Percentiles rank a stretch among this genome's conserved stretches.
Conservation (phyloP, 306 rosid species). For the Bauhinia variegata region DNA sequence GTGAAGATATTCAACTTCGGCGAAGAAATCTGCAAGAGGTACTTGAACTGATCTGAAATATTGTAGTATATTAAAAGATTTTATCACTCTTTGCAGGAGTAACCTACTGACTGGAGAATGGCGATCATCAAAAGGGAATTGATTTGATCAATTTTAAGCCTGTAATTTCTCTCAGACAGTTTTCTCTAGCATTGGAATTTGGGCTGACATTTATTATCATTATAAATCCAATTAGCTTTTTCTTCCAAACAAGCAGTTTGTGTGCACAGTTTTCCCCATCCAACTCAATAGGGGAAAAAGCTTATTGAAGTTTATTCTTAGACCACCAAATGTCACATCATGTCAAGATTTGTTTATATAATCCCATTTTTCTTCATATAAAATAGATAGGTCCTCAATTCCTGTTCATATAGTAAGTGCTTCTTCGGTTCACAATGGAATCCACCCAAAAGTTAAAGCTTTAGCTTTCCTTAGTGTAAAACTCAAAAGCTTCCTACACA, state of each 20-base stretch:
- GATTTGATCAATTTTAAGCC: neutral
- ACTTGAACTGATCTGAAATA: too few relatives aligned
- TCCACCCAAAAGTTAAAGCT: too few relatives aligned
- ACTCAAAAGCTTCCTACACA: too few relatives aligned
- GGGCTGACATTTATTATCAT: neutral
- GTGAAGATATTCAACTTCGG: constrained; percentile 84
- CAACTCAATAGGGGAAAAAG: constrained; percentile 1
- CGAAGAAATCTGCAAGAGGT: constrained; percentile 79
- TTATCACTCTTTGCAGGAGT: neutral
- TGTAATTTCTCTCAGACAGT: constrained; percentile 8
- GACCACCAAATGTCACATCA: neutral
- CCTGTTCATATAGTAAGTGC: neutral
- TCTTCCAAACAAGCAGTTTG: neutral
- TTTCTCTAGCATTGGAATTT: neutral
- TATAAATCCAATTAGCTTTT: constrained; percentile 13
- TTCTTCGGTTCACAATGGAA: too few relatives aligned
- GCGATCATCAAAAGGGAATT: neutral
- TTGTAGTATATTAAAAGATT: too few relatives aligned
- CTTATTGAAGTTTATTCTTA: constrained; percentile 21
- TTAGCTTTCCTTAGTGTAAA: too few relatives aligned
- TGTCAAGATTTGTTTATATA: neutral
- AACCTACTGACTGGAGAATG: constrained; percentile 1
- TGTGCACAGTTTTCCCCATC: neutral
- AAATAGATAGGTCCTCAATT: neutral
- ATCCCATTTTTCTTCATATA: constrained; percentile 2